Evolutionary conservation across 345 rosid genomes (phyloP), one percentile per base, ranked within the genome.

Genomic region (Ceriops zippeliana): DNA sequence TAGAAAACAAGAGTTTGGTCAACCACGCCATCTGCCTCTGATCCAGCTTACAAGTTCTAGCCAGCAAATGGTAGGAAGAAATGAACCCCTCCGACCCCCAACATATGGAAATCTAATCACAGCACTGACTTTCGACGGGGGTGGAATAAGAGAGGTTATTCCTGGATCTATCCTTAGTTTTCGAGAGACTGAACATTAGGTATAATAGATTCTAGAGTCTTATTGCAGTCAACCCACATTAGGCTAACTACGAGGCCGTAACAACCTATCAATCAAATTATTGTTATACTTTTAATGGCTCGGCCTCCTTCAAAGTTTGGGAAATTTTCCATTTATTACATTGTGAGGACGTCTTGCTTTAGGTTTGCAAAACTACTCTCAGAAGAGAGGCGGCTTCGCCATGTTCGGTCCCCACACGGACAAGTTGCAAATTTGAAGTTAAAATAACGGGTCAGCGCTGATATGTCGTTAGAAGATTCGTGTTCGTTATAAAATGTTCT

Each of bases 121-220:
- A 2, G 63, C 82, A 30, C 81, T 83, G 30, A 83, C 83, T 68
- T 79, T 85, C n/a, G 89, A 79, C 59, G 83, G 86, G 6, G 89
- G 83, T 15, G 86, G 85, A 0, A 73, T 82, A 22, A 72, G 86
- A 72, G 86, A 84, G 16, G 49, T 83, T 16, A 83, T 83, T 49
- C 86, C 86, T 2, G 78, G 73, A 49, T 71, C 79, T 15, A 70
- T 79, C 56, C 70, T 74, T 34, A 64, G 52, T 22, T 80, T 70
- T 65, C 78, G 80, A 0, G 83, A 83, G 70, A 64, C 67, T 11
- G 67, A 75, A 61, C 76, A 76, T 71, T 79, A 84, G 76, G 83
- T 84, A 42, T 54, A 21, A 54, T 22, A 54, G 15, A 13, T 9
- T 22, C 21, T 22, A 2, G 21, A 9, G 27, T 54, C 17, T 11